Evolutionary conservation across 2,329 filamentous ascomycete genomes (phyloP).

Genomic region (Exophiala sideris): DNA sequence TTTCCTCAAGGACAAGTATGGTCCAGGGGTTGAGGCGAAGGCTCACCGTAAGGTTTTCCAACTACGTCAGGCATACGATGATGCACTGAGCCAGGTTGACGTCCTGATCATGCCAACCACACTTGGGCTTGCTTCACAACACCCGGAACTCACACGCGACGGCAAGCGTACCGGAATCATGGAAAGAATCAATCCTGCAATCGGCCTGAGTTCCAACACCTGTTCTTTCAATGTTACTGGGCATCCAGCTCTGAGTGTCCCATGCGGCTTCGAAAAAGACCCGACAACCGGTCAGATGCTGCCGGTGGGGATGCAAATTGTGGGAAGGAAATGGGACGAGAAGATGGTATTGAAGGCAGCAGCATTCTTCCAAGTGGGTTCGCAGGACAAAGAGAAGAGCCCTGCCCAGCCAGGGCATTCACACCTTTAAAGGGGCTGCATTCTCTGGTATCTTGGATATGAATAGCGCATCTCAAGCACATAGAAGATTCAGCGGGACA

Average conservation of each 20-base stretch:
- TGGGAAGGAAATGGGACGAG: constrained; percentile 38
- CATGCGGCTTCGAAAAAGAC: constrained; percentile 46
- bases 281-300: constrained; percentile 33
- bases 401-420: not conserved
- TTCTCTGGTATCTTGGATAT: no score
- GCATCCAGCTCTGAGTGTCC: constrained; percentile 54
- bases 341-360: constrained; percentile 29
- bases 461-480: no score
- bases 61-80: constrained; percentile 47
- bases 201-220: constrained; percentile 56
- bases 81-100: constrained; percentile 41
- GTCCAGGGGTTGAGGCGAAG: constrained; percentile 38
- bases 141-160: constrained; percentile 31
- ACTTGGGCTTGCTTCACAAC: constrained; percentile 42
- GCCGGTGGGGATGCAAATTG: constrained; percentile 54
- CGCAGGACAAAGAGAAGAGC: not conserved
- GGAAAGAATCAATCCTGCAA: constrained; percentile 42
- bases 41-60: constrained; percentile 45
- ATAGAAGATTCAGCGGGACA: no score
- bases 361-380: constrained; percentile 26
- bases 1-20: constrained; percentile 30
- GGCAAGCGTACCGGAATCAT: constrained; percentile 31
- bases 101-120: constrained; percentile 48
- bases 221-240: constrained; percentile 57
- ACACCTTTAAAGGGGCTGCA: not conserved